Evolutionary conservation across 768 basidiomycete species (phyloP).

Genomic region (Agaricus subrufescens): DNA sequence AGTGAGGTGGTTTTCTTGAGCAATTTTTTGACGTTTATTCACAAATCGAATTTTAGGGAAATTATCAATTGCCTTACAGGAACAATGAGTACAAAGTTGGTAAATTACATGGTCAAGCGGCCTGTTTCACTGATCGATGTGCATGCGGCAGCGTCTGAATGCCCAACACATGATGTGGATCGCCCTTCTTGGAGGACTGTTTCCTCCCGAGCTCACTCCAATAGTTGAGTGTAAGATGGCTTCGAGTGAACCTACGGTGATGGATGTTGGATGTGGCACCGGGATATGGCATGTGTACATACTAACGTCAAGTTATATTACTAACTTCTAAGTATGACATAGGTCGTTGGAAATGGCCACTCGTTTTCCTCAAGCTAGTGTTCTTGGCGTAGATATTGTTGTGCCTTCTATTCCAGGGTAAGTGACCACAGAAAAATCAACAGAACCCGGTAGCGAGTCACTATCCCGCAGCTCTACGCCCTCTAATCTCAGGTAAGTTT

Average conservation of each 20-base stretch:
- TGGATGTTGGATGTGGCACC: conserved; percentile 25
- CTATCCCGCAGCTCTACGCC: background rate
- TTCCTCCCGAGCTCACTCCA: conserved; percentile 13
- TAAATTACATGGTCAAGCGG: background rate
- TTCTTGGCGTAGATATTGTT: conserved; percentile 22
- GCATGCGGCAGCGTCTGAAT: conserved; percentile 16
- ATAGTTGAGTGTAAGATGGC: conserved; percentile 13
- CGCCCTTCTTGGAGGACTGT: conserved; percentile 20
- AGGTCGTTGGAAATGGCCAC: conserved; percentile 24
- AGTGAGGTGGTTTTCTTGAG: background rate
- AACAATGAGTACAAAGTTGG: conserved; percentile 7
- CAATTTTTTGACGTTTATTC: background rate
- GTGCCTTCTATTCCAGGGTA: conserved; percentile 12
- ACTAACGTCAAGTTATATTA: background rate
- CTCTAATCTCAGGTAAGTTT: background rate
- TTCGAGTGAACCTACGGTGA: conserved; percentile 12
- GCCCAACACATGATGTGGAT: conserved; percentile 22
- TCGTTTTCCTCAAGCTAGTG: conserved; percentile 16
- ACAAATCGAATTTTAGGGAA: background rate
- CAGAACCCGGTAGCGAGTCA: background rate
- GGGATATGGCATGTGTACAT: conserved; percentile 20
- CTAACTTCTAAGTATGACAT: background rate
- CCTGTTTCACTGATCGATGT: background rate
- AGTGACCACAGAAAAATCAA: background rate
- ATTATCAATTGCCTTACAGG: background rate